Evolutionary conservation across 148 eudicot species (phyloP), one percentile per base, ranked within the genome.

Genomic region (Amaranthus palmeri): DNA sequence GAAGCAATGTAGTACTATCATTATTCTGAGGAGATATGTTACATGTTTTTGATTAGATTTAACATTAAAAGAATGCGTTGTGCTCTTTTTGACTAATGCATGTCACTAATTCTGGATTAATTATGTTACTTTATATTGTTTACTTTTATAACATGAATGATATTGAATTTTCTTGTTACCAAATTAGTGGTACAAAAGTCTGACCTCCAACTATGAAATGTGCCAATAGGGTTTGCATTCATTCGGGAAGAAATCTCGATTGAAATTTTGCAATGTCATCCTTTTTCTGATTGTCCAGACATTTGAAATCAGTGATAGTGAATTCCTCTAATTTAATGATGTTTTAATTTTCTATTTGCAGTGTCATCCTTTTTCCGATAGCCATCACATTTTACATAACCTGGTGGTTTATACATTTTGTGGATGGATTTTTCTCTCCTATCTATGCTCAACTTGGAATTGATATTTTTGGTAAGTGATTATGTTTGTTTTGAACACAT

Each of bases 361-460:
- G 93, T 75, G 93, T 89, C 61, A 89, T 89, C 62, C 80, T 87
- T 68, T 82, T 89, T 75, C 90, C 93, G 3, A 78, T 86, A 73
- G 90, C 93, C 58, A 80, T 86, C 74, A 88, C 93, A 49, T 88
- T 86, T 74, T 88, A 88, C 59, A 63, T 69, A n/a, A 88, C 93
- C 18, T 86, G 93, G 93, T 86, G 93, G 90, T 86, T 88, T 73
- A 77, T 88, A 66, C 93, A 81, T 72, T 83, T 86, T 14, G 90
- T 88, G 72, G 93, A 88, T 67, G 93, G 90, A 36, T 87, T 86
- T 81, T 88, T 88, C 76, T 86, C 93, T 50, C 93, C 93, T 14
- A 78, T 88, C 50, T 89, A 80, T 71, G 13, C 74, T 25, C 88
- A 86, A 55, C 81, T 89, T 40, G 93, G 93, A 57, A 80, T 89